Evolutionary conservation across 2,329 filamentous ascomycete species (phyloP), one percentile per base, ranked within the genome.

Genomic region (Neopestalotiopsis sp.): DNA sequence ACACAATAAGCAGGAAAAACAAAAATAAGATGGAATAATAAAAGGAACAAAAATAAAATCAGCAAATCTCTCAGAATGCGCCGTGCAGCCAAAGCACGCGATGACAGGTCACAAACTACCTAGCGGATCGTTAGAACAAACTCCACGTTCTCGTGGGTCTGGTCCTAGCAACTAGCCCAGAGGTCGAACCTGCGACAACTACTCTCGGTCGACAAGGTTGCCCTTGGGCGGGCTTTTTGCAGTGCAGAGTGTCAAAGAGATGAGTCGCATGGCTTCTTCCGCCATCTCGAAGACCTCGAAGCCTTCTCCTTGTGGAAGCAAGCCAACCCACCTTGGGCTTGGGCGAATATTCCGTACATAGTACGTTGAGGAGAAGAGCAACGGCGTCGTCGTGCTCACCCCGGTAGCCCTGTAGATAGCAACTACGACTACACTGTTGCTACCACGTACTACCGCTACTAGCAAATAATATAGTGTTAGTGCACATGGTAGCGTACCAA

Each of bases 1-100:
- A 53, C 45, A n/a, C 45, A 59, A 30, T 34, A 14, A 14, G n/a
- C 57, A 30, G 5, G 14, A 14, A 14, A n/a, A 59, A 59, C 17
- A n/a, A 53, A 59, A 59, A 30, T 30, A 59, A 59, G 24, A 59
- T 30, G 24, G 57, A 59, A 30, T 59, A 30, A 59, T 34, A 34
- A 59, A 34, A 59, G 14, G 57, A 59, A 59, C 30, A 59, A 59
- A 59, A 30, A 59, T 59, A 34, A 59, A 34, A 59, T 62, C 45
- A 53, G 45, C 45, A 53, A 53, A 53, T 53, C 45, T 53, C 45
- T 53, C 45, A 53, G 6, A 40, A 20, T 62, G 59, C 30, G 32
- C 28, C 59, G 59, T 62, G 59, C 32, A 40, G 34, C 6, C 59
- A 34, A 59, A 14, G 57, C 57, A 59, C 57, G 32, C 30, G 30